A percentile compares a stretch with the other conserved stretches of the same genome.
phyloP scores from a whole-genome alignment of 2,329 filamentous ascomycete species.

The Trematosphaeria pertusa region DNA sequence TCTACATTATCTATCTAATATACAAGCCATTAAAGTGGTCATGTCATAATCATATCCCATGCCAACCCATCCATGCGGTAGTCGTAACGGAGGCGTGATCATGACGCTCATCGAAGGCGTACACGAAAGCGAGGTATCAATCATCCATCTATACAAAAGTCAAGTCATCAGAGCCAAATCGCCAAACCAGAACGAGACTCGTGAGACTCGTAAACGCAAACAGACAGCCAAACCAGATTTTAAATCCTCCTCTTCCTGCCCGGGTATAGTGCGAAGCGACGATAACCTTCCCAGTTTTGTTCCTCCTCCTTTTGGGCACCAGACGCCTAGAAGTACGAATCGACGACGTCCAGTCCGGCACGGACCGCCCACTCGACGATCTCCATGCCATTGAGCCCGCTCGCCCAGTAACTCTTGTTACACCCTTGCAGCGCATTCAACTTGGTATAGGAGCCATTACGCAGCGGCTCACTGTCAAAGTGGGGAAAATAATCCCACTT shows the following conservation, averaged over 20 bases:
- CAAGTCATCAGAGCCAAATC: conserved; percentile 14
- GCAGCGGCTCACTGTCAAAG: conserved; percentile 37
- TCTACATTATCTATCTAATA: too few species aligned
- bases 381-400: conserved; percentile 47
- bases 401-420: conserved; percentile 47
- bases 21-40: too few species aligned
- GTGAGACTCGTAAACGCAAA: conserved; percentile 17
- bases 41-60: conserved; percentile 22
- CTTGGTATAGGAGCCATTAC: conserved; percentile 36
- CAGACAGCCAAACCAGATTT: conserved; percentile 2
- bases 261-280: conserved; percentile 1
- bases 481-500: conserved; percentile 51
- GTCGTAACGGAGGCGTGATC: conserved; percentile 24
- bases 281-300: not conserved
- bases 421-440: conserved; percentile 45
- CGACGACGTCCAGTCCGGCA: conserved; percentile 43
- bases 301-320: not conserved
- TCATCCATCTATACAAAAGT: conserved; percentile 27
- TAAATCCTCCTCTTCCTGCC: conserved; percentile 4
- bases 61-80: conserved; percentile 7
- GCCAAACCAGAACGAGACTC: conserved; percentile 8
- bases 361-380: conserved; percentile 48
- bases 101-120: conserved; percentile 38
- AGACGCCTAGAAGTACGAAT: conserved; percentile 37
- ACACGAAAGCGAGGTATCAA: conserved; percentile 23